Evolutionary conservation across 805 yeast genomes (phyloP).

Genomic region (Starmerella roubikii): DNA sequence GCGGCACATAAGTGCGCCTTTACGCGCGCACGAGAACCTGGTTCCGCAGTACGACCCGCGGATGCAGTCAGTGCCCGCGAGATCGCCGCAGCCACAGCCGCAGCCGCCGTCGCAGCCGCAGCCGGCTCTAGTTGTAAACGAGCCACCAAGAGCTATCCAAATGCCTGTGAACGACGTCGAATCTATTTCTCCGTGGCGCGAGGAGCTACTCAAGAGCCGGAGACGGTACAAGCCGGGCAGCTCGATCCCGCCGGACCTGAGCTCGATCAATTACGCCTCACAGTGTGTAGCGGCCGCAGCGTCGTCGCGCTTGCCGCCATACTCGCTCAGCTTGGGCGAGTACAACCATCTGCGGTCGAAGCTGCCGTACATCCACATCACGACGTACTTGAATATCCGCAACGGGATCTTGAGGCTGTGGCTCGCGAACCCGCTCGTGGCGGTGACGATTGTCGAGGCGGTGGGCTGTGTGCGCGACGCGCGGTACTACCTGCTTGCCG

Average conservation of each 20-base stretch:
- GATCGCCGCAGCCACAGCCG: background rate
- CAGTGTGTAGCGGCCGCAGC: constrained; percentile 31
- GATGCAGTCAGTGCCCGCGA: background rate
- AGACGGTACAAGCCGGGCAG: constrained; percentile 27
- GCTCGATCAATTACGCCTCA: constrained; percentile 26
- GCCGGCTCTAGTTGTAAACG: background rate
- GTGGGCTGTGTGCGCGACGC: constrained; percentile 32
- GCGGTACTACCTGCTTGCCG: constrained; percentile 30
- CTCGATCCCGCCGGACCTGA: constrained; percentile 29
- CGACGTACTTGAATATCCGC: constrained; percentile 31
- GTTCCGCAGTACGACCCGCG: background rate
- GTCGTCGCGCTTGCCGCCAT: constrained; percentile 30
- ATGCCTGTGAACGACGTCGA: background rate
- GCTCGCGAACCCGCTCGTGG: constrained; percentile 31
- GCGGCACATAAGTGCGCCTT: no score
- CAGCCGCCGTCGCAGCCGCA: background rate
- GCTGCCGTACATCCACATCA: constrained; percentile 28
- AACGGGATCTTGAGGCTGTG: constrained; percentile 32
- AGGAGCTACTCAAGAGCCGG: constrained; percentile 7
- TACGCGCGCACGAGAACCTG: no score
- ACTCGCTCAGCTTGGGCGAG: constrained; percentile 27
- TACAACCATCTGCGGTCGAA: constrained; percentile 26
- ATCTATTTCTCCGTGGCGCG: background rate
- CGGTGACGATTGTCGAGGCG: constrained; percentile 31
- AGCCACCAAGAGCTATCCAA: background rate